phyloP scores from a whole-genome alignment of 352 stramenopile genomes.

The Plasmopara viticola region DNA sequence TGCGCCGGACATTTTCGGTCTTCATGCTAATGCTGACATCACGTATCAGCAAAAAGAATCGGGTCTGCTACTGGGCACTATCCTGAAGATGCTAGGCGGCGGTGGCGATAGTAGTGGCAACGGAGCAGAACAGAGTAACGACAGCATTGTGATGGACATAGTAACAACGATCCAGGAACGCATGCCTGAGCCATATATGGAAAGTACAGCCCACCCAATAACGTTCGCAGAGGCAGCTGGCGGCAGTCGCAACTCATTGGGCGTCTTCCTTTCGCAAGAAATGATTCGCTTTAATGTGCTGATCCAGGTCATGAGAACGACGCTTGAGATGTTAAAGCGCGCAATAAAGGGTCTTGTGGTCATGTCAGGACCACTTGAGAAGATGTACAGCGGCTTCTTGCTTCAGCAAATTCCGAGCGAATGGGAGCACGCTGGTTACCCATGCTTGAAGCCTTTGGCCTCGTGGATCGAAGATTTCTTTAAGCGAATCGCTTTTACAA shows the following conservation, averaged over 20 bases:
- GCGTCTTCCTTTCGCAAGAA: slow-evolving; percentile 89
- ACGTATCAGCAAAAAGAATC: slow-evolving; percentile 93
- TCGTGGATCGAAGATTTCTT: slow-evolving; percentile 93
- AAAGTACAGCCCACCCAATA: slow-evolving; percentile 56
- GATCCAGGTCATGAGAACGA: slow-evolving; percentile 80
- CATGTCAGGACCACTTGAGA: slow-evolving; percentile 86
- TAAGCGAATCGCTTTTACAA: slow-evolving; percentile 74
- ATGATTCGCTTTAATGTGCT: slow-evolving; percentile 89
- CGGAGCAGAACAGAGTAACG: slow-evolving; percentile 45
- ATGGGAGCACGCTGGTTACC: slow-evolving; percentile 88
- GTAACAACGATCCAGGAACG: slow-evolving; percentile 72
- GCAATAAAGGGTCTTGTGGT: slow-evolving; percentile 88
- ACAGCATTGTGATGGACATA: slow-evolving; percentile 80
- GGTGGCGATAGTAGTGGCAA: slow-evolving; percentile 38
- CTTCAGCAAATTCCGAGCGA: slow-evolving; percentile 84
- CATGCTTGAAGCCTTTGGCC: slow-evolving; percentile 87
- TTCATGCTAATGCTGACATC: slow-evolving; percentile 93
- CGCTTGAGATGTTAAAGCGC: slow-evolving; percentile 81
- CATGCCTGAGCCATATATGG: slow-evolving; percentile 64
- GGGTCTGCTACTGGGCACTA: slow-evolving; percentile 57
- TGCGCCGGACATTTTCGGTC: slow-evolving; percentile 87
- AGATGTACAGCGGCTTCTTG: slow-evolving; percentile 90
- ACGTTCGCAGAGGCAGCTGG: slow-evolving; percentile 78
- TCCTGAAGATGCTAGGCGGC: slow-evolving; percentile 71
- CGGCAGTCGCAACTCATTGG: slow-evolving; percentile 90